Percentiles rank a stretch among this genome's conserved stretches.
Evolutionary conservation across 2,329 filamentous ascomycete genomes (phyloP).

Genomic region (Ascosphaera pollenicola): DNA sequence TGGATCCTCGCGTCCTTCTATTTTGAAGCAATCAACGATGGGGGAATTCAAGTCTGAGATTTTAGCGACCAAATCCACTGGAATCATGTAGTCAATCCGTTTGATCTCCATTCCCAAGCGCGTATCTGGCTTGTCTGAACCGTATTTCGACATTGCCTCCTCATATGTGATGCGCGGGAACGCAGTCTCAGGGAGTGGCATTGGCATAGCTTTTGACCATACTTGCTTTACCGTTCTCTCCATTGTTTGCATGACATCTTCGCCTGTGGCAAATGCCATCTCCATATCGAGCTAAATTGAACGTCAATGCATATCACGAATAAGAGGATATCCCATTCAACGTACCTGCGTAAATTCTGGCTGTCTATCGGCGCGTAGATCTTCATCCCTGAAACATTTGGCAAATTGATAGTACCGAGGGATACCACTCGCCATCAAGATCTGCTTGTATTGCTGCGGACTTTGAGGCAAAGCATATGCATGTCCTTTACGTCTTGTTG

Average conservation of each 20-base stretch:
- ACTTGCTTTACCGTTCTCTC: conserved; percentile 30
- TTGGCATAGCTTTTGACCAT: conserved; percentile 28
- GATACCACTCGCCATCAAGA: conserved; percentile 80
- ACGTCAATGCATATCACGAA: conserved; percentile 1
- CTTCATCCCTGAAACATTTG: conserved; percentile 86
- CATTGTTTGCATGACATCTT: conserved; percentile 42
- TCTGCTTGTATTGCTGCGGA: conserved; percentile 96
- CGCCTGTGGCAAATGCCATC: conserved; percentile 60
- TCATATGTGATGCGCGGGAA: conserved; percentile 48
- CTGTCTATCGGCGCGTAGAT: conserved; percentile 74
- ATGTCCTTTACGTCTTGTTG: conserved; percentile 50
- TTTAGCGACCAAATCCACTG: conserved; percentile 46
- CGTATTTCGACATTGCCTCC: conserved; percentile 57
- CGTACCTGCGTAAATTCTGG: conserved; percentile 83
- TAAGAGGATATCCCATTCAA: conserved; percentile 1
- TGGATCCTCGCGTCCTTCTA: conserved; percentile 28
- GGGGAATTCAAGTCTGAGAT: conserved; percentile 48
- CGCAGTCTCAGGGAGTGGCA: conserved; percentile 19
- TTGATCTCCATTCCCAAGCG: conserved; percentile 50
- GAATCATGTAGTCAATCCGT: conserved; percentile 40
- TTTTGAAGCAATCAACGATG: conserved; percentile 50
- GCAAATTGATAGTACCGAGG: conserved; percentile 78
- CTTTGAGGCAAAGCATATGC: conserved; percentile 91
- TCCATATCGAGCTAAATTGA: conserved; percentile 58
- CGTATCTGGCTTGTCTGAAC: conserved; percentile 81